Evolutionary conservation across 352 stramenopile species (phyloP).

Genomic region (Globisporangium parvum): DNA sequence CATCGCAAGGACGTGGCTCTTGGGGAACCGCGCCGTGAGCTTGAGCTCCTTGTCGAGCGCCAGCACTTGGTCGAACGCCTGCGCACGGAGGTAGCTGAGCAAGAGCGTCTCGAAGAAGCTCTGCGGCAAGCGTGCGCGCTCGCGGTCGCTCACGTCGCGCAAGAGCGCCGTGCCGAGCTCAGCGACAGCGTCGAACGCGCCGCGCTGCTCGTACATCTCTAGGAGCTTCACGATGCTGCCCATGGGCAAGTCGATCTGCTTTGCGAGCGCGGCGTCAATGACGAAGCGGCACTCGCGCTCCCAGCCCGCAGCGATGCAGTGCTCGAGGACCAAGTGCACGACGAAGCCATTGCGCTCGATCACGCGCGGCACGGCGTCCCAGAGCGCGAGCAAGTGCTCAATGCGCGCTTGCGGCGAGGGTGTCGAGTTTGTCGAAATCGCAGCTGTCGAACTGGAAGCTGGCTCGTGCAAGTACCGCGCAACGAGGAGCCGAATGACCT

Average conservation of each 20-base stretch:
- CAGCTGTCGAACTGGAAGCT: background rate
- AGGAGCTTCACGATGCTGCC: constrained; percentile 19
- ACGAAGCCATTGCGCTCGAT: constrained; percentile 36
- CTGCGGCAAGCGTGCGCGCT: constrained; percentile 8
- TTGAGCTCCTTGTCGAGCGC: constrained; percentile 8
- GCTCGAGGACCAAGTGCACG: constrained; percentile 34
- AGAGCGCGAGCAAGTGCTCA: constrained; percentile 29
- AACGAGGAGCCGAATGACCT: constrained; percentile 20
- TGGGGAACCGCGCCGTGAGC: constrained; percentile 15
- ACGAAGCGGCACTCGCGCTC: constrained; percentile 18
- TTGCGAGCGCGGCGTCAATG: constrained; percentile 12
- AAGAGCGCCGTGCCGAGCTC: constrained; percentile 13
- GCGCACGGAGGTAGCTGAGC: constrained; percentile 11
- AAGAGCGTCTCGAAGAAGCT: constrained; percentile 19
- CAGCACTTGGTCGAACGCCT: constrained; percentile 10
- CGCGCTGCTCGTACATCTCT: constrained; percentile 9
- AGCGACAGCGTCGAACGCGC: constrained; percentile 6
- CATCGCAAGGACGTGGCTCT: constrained; percentile 9
- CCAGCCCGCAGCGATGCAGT: constrained; percentile 21
- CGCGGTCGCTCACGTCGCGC: background rate
- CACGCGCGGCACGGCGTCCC: constrained; percentile 25
- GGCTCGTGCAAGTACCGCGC: constrained; percentile 4
- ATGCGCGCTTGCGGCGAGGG: constrained; percentile 14
- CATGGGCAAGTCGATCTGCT: constrained; percentile 15
- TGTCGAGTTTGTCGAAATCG: no score